Conservation (phyloP, 148 eudicot species). For the Cornus kousa region DNA sequence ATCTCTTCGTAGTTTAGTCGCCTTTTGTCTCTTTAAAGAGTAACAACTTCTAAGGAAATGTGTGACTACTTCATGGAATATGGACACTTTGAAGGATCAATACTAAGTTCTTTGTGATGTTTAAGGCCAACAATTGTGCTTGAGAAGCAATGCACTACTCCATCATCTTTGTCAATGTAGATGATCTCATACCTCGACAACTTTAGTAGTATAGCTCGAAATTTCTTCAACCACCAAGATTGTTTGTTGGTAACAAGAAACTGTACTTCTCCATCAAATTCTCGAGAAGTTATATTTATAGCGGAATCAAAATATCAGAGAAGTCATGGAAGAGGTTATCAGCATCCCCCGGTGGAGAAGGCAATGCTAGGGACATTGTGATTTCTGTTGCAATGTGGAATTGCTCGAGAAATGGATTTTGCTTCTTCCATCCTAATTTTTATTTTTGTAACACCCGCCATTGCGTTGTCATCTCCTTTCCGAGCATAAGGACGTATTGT, state of each 20-base stretch:
- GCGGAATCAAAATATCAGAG: conserved; percentile 45
- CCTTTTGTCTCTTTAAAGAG: conserved; percentile 29
- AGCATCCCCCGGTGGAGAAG: conserved; percentile 40
- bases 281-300: conserved; percentile 38
- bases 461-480: conserved; percentile 32
- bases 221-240: conserved; percentile 36
- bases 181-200: conserved; percentile 45
- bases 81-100: conserved; percentile 25
- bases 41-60: conserved; percentile 35
- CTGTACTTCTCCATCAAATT: conserved; percentile 39
- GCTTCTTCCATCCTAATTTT: conserved; percentile 14
- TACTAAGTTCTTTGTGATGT: conserved; percentile 2
- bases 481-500: conserved; percentile 52
- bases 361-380: conserved; percentile 44
- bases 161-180: conserved; percentile 37
- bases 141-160: conserved; percentile 46
- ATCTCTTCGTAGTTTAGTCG: conserved; percentile 4
- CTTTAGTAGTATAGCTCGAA: conserved; percentile 21
- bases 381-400: conserved; percentile 26
- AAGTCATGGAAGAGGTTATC: conserved; percentile 62
- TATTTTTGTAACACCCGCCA: conserved; percentile 24
- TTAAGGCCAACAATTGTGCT: not conserved
- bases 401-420: not conserved
- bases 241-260: conserved; percentile 34
- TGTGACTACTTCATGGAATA: conserved; percentile 27